A percentile compares a stretch with the other conserved stretches of the same genome.
Conservation (phyloP, 352 stramenopile species). For the Phytophthora constricta region DNA sequence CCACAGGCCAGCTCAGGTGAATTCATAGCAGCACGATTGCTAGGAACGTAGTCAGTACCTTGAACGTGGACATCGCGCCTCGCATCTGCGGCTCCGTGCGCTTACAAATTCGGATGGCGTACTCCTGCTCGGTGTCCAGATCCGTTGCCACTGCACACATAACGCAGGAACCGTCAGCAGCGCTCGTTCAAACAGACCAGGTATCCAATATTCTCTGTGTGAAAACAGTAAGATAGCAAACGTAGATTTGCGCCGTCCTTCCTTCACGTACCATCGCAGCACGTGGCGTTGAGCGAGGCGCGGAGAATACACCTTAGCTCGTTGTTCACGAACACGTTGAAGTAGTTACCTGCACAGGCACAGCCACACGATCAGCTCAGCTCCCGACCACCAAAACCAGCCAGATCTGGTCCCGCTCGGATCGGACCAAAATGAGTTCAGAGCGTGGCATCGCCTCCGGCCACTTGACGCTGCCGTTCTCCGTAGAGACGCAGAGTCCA, state of each 20-base stretch:
- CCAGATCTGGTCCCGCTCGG: conserved; percentile 16
- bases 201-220: too few species aligned
- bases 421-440: conserved; percentile 53
- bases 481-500: not conserved
- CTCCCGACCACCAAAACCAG: conserved; percentile 16
- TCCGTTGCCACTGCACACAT: conserved; percentile 58
- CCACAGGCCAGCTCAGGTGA: not conserved
- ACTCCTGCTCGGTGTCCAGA: conserved; percentile 56
- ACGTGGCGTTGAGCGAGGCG: conserved; percentile 76
- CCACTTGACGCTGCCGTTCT: conserved; percentile 20
- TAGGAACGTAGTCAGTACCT: conserved; percentile 38
- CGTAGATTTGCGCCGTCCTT: not conserved
- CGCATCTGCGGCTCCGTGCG: conserved; percentile 87
- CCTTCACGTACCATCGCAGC: conserved; percentile 68
- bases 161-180: conserved; percentile 12
- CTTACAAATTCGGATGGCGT: conserved; percentile 79
- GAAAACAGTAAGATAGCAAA: conserved; percentile 1
- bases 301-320: conserved; percentile 79
- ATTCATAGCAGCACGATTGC: not conserved
- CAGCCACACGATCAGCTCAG: conserved; percentile 11
- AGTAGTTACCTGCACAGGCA: conserved; percentile 76
- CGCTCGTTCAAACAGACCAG: too few species aligned
- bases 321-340: conserved; percentile 88
- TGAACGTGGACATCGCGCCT: conserved; percentile 87
- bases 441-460: conserved; percentile 41